A percentile compares a stretch with the other conserved stretches of the same genome.
Conservation (phyloP, 306 rosid species). For the Lupinus albus region DNA sequence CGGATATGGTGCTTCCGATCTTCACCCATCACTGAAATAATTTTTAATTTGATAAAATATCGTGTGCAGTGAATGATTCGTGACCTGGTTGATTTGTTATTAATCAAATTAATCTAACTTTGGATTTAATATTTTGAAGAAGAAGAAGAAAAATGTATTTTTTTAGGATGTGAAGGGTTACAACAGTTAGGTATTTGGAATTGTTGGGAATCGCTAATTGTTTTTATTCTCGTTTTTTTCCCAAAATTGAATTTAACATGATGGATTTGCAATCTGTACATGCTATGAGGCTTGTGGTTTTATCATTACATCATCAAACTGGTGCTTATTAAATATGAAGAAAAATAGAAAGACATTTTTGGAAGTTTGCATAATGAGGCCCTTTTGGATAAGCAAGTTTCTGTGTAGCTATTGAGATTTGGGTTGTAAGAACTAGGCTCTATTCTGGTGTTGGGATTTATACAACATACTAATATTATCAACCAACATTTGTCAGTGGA, state of each 20-base stretch:
- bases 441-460: neutral
- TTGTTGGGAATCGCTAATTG: neutral
- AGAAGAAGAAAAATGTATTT: neutral
- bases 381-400: neutral
- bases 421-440: conserved; percentile 2
- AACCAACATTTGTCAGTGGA: no score
- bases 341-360: no score
- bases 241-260: neutral
- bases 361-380: neutral
- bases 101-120: neutral
- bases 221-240: neutral
- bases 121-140: neutral
- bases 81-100: neutral
- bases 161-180: neutral
- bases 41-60: conserved; percentile 25
- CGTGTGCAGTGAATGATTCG: neutral
- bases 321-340: no score
- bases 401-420: neutral
- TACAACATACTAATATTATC: neutral
- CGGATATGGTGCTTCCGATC: neutral
- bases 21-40: neutral
- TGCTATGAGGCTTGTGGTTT: no score
- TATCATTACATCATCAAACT: no score
- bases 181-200: neutral
- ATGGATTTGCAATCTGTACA: no score